Percentiles rank a stretch among this genome's conserved stretches.
Conservation (phyloP, 345 rosid genomes). For the Dipteronia dyeriana region DNA sequence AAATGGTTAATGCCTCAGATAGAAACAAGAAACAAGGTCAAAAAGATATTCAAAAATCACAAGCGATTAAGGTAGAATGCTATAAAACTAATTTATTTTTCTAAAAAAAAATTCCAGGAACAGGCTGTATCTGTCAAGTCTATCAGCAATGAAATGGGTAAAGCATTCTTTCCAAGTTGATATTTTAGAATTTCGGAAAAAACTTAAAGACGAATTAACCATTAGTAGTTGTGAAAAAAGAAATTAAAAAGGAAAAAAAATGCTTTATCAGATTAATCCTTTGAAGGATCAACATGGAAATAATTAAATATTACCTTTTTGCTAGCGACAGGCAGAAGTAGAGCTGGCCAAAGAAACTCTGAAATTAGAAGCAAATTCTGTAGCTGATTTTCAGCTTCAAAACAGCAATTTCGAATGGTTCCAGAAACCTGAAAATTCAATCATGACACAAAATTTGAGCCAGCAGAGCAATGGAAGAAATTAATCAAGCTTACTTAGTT, state of each 20-base stretch:
- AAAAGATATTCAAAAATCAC: not conserved
- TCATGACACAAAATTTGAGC: conserved; percentile 12
- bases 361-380: conserved; percentile 78
- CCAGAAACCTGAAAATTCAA: conserved; percentile 66
- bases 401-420: conserved; percentile 83
- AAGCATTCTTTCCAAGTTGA: not conserved
- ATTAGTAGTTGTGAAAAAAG: not conserved
- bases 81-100: not conserved
- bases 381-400: conserved; percentile 87
- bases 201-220: not conserved
- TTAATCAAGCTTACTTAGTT: conserved; percentile 12
- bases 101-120: not conserved
- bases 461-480: not conserved
- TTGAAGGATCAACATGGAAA: conserved; percentile 3
- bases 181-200: not conserved
- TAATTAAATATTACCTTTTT: conserved; percentile 48
- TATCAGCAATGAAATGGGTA: not conserved
- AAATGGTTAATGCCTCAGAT: not conserved
- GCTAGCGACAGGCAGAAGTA: conserved; percentile 93
- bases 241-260: not conserved
- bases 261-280: not conserved
- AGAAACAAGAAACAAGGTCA: not conserved
- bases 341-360: conserved; percentile 94
- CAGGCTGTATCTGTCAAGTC: not conserved
- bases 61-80: not conserved